Evolutionary conservation across 192 early-diverging fungal species (phyloP), one percentile per base, ranked within the genome.

Genomic region (Globomyces pollinis-pini): DNA sequence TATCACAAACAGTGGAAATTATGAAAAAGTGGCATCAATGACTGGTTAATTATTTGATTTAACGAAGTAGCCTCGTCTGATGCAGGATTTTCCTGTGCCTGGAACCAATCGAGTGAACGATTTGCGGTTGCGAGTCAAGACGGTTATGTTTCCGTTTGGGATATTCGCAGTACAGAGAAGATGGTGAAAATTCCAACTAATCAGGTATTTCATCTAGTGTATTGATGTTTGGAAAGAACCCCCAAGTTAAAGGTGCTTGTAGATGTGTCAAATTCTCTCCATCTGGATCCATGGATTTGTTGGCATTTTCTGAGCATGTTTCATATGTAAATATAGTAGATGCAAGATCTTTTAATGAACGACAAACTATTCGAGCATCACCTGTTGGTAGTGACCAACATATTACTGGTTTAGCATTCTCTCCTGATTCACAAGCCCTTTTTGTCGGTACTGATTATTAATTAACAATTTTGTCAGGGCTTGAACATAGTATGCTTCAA

Each of bases 111-210:
- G 13, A 91, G 89, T 1, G 88, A 92, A 58, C 89, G 85, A 63
- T 98, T 98, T 78, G 95, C 95, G 0, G 93, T 98, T 1, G 93
- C 92, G 9, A 92, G 86, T 70, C 91, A 94, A 67, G 89, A 96
- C 68, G 95, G 95, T 7, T 89, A 70, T 58, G 91, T 93, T 6
- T 86, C 82, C 41, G 89, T 98, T 0, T 98, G 91, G 90, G 95
- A 98, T 65, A 79, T 94, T 34, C 78, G 91, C 18, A 76, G 75
- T 41, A 86, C 76, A 28, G 76, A 87, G 20, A 89, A 90, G 56
- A 66, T 94, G 20, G 86, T 82, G 61, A 82, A 89, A 66, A 56
- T 94, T 3, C 72, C 69, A 38, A 77, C 83, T 29, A 87, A 79
- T 50, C 82, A 89, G n/a, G n/a, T n/a, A n/a, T n/a, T n/a, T n/a